phyloP scores from a whole-genome alignment of 805 yeast species.

The Pichia kluyveri region DNA sequence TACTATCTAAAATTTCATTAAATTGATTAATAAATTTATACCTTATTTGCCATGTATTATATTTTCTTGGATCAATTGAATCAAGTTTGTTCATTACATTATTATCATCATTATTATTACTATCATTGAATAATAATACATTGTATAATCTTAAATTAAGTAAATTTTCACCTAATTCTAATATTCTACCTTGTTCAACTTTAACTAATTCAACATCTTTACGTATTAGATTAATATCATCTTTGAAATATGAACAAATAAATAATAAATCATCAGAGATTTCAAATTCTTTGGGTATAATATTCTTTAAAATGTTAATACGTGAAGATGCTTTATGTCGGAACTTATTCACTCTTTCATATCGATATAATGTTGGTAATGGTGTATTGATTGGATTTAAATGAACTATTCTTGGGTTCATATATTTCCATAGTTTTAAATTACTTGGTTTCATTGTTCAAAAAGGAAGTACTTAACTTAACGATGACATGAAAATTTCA shows the following conservation, averaged over 20 bases:
- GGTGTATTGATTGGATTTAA: background rate
- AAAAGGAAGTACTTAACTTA: too few relatives aligned
- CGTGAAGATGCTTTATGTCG: constrained; percentile 18
- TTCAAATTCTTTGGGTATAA: constrained; percentile 18
- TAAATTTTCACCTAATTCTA: constrained; percentile 8
- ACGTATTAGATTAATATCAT: background rate
- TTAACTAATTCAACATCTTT: background rate
- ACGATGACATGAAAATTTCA: too few relatives aligned
- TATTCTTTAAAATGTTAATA: constrained; percentile 13
- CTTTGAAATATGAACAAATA: constrained; percentile 14
- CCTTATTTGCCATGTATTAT: constrained; percentile 8
- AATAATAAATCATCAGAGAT: constrained; percentile 15
- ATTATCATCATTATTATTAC: background rate
- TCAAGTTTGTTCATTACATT: background rate
- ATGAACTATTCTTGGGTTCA: background rate
- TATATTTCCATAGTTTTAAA: background rate
- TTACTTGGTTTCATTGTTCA: background rate
- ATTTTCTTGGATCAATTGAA: background rate
- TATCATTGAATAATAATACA: background rate
- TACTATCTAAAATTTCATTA: constrained; percentile 7
- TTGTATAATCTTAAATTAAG: constrained; percentile 3
- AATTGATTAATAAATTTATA: constrained; percentile 18
- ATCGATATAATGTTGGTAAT: constrained; percentile 8
- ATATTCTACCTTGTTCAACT: constrained; percentile 6
- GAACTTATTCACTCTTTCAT: constrained; percentile 10